Conservation (phyloP, 345 rosid genomes). For the Brassica carinata region DNA sequence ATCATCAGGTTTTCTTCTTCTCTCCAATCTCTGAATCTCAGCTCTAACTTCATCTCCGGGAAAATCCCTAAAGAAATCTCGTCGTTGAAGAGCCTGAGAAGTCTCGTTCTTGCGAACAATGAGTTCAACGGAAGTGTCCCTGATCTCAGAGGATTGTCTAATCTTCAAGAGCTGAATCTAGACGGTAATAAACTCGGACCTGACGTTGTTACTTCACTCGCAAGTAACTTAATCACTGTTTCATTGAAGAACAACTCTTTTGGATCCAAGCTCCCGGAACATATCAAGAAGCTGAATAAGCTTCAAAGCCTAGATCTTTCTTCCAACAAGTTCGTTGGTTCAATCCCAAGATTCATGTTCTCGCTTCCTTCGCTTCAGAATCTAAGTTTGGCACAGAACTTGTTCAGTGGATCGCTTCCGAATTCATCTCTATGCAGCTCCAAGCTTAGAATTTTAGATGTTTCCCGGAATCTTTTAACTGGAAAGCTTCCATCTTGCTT, state of each 20-base stretch:
- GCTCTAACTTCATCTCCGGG: constrained; percentile 77
- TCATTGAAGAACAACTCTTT: constrained; percentile 64
- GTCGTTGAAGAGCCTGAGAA: constrained; percentile 51
- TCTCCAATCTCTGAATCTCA: constrained; percentile 64
- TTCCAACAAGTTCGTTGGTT: constrained; percentile 55
- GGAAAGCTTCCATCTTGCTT: constrained; percentile 71
- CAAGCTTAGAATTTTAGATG: constrained; percentile 58
- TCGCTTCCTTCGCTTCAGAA: constrained; percentile 60
- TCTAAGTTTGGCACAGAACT: constrained; percentile 61
- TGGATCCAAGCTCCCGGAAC: constrained; percentile 64
- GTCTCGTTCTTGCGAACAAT: constrained; percentile 67
- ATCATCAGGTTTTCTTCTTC: constrained; percentile 56
- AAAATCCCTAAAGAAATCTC: constrained; percentile 56
- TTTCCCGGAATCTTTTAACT: constrained; percentile 72
- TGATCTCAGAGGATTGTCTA: constrained; percentile 53
- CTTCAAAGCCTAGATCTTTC: constrained; percentile 69
- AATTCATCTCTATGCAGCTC: constrained; percentile 50
- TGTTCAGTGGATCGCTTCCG: constrained; percentile 60
- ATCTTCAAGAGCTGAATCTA: constrained; percentile 63
- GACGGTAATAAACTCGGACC: constrained; percentile 67
- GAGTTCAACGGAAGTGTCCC: constrained; percentile 68
- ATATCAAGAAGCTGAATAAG: constrained; percentile 45
- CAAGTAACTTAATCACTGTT: constrained; percentile 50
- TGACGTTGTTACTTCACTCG: constrained; percentile 56
- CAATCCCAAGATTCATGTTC: constrained; percentile 58